Conservation (phyloP, 164 flowering plant genomes). For the Chimonanthus praecox region DNA sequence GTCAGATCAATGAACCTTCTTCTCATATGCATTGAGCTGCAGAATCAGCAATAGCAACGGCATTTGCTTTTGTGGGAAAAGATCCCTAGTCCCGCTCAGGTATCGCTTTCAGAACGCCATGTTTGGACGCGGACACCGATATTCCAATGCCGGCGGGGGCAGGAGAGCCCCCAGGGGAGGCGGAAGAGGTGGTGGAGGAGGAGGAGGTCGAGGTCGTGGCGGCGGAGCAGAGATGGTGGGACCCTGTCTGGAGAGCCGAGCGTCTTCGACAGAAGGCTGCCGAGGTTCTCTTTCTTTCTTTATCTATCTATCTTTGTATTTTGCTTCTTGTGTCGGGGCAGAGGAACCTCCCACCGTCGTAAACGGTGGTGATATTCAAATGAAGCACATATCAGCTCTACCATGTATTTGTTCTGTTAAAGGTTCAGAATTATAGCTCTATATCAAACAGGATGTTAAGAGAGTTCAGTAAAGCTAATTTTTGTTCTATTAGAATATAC, state of each 20-base stretch:
- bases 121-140: constrained; percentile 1
- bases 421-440: no score
- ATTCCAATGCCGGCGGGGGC: neutral
- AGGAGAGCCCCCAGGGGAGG: constrained; percentile 17
- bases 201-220: constrained; percentile 49
- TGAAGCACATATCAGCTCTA: no score
- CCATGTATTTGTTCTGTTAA: no score
- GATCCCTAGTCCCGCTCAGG: no score
- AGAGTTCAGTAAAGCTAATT: no score
- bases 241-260: constrained; percentile 91
- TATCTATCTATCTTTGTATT: neutral
- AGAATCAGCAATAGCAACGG: no score
- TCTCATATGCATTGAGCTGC: no score
- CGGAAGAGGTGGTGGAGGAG: constrained; percentile 42
- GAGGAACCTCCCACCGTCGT: no score
- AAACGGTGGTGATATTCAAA: no score
- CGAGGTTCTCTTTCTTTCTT: constrained; percentile 40
- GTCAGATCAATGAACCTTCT: no score
- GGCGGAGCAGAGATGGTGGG: constrained; percentile 96
- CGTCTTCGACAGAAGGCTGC: constrained; percentile 56
- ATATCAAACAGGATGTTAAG: neutral
- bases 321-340: neutral
- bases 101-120: neutral
- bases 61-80: no score
- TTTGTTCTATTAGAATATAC: no score